Evolutionary conservation across 2,329 filamentous ascomycete genomes (phyloP).

Genomic region (Ceratocystis albifundus): DNA sequence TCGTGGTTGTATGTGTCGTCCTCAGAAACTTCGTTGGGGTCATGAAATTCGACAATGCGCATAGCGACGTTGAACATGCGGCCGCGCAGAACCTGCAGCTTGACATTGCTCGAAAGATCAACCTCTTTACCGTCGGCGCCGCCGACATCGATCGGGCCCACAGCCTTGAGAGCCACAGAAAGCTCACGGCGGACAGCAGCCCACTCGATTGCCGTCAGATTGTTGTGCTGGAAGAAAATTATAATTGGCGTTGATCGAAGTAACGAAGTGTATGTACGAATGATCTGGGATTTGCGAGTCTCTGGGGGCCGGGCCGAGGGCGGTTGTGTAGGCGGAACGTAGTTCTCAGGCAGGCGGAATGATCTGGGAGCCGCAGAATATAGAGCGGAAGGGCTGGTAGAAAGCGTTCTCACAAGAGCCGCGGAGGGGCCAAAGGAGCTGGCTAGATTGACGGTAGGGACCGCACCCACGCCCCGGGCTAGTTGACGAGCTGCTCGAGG

Average conservation of each 20-base stretch:
- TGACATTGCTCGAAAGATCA: constrained; percentile 49
- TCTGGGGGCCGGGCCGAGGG: constrained; percentile 78
- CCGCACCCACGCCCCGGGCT: constrained; percentile 12
- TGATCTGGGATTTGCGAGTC: constrained; percentile 79
- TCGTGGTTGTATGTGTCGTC: constrained; percentile 35
- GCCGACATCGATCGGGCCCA: constrained; percentile 26
- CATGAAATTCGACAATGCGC: constrained; percentile 74
- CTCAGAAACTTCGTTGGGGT: constrained; percentile 35
- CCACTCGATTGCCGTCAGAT: constrained; percentile 56
- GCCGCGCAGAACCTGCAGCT: constrained; percentile 75
- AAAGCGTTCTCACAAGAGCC: constrained; percentile 13
- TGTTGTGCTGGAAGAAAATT: constrained; percentile 66
- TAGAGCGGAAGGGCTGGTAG: constrained; percentile 23
- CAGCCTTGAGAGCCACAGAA: constrained; percentile 35
- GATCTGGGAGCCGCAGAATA: constrained; percentile 26
- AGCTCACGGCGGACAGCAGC: constrained; percentile 36
- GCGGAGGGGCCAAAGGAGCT: constrained; percentile 1
- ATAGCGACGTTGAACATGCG: constrained; percentile 80
- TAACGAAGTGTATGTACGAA: constrained; percentile 75
- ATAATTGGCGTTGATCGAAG: constrained; percentile 76
- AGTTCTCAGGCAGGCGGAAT: constrained; percentile 36
- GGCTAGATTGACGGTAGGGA: constrained; percentile 1
- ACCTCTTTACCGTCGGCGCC: constrained; percentile 31
- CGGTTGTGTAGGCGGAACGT: constrained; percentile 60
- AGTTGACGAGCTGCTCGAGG: constrained; percentile 22